Base-by-base conservation (phyloP, 2,329 filamentous ascomycete genomes). In the Ceratocystis albifundus region DNA sequence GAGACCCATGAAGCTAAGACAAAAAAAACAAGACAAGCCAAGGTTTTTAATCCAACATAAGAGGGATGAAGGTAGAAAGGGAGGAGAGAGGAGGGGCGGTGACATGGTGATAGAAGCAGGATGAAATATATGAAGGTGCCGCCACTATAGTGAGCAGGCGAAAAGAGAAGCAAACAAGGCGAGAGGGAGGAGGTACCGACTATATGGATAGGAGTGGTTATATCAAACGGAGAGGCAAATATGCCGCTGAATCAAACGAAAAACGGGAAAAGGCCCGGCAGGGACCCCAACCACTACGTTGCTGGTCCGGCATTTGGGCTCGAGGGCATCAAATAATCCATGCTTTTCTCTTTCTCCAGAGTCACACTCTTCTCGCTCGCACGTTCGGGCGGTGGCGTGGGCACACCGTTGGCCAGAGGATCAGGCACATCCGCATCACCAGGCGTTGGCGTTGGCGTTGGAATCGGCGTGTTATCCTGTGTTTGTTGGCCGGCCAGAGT, bases 351-450 rank as follows among this genome's bases (percentile, higher is more conserved):
- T 5, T 46, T 10, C 15, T 36, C 28, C 8, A 67, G 20, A 28
- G 64, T 30, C 2, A 65, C 63, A 25, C 62, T 67, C 66, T 67
- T 67, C 20, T 67, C 61, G 25, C 62, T 67, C 15, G 66, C 53
- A 15, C 53, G 57, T 48, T 67, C 66, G 4, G 67, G 67, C 5
- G 67, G 67, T 17, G 67, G 67, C 46, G 67, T 68, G 1, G 67
- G 67, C 30, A 68, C 67, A n/a, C 67, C 67, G 63, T 68, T 63
- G 3, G 46, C 50, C 6, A 64, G 20, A 1, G 64, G 64, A n/a
- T 64, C 64, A 4, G 67, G 44, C 10, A 63, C 28, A 3, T 66
- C 64, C 30, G 53, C 57, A n/a, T 61, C 59, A 8, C 63, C 66
- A 36, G 63, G 48, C 6, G 50, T 65, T 12, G 64, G 50, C 48